Base-by-base conservation (phyloP, 331 rosid genomes). In the Stylosanthes scabra region DNA sequence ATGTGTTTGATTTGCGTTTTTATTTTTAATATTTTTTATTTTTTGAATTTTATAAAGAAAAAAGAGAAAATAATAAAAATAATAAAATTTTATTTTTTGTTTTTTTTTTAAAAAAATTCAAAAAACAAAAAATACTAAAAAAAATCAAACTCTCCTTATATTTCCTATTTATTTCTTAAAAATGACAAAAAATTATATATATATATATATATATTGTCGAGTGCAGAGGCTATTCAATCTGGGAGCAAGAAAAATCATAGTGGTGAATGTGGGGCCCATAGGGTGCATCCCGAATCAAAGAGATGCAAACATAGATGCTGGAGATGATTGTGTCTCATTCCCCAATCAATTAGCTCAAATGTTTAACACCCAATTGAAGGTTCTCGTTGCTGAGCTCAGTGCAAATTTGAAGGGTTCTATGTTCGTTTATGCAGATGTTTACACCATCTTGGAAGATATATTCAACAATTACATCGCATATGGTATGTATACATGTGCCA, bases 241-340 rank as follows among this genome's bases (percentile, higher is more conserved):
- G 59, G 97, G 96, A 56, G 96, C 87, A 1, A 83, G 89, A 66
- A 92, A 68, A 77, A 64, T 89, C n/a, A 62, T 86, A n/a, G 93
- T 87, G 82, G 59, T 65, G 47, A 88, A 88, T 82, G 85, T 89
- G 44, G 97, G 93, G 59, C 92, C 96, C 5, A 85, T 85, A 14
- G 96, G 96, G 60, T 89, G 96, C 47, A 78, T 86, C 68, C 97
- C 97, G 8, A 80, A 7, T 67, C 74, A 84, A 64, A 88, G 93
- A 70, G 97, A 89, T 40, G 11, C 58, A 46, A 76, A 83, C 66
- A 90, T 85, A 34, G 9, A 1, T 41, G 74, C 76, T 46, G 88
- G 80, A 39, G 79, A 80, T 41, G 49, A 39, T 6, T 92, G 97
- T 68, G 85, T 71, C 15, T 62, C 28, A 66, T 68, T 82, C 46